Evolutionary conservation across 805 yeast genomes (phyloP).

Genomic region (Lachancea waltii): DNA sequence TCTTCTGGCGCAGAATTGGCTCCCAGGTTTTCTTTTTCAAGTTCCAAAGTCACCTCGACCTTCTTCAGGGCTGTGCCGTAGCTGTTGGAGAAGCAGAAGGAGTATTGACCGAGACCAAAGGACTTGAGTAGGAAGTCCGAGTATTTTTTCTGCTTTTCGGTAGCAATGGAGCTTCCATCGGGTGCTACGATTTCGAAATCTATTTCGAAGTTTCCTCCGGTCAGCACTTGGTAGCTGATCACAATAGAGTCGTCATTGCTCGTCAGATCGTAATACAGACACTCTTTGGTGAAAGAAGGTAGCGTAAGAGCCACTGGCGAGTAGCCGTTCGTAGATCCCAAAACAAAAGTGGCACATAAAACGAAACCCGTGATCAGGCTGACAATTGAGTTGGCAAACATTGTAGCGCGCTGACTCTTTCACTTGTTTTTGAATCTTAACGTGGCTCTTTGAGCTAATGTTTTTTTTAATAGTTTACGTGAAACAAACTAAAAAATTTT

Average conservation of each 20-base stretch:
- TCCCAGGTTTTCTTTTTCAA: constrained; percentile 39
- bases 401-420: neutral
- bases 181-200: constrained; percentile 58
- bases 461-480: neutral
- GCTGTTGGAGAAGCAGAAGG: constrained; percentile 59
- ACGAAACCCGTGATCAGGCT: neutral
- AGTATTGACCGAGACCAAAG: constrained; percentile 53
- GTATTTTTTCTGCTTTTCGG: constrained; percentile 53
- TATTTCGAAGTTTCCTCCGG: constrained; percentile 63
- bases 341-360: constrained; percentile 14
- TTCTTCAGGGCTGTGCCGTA: constrained; percentile 60
- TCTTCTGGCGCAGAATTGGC: constrained; percentile 44
- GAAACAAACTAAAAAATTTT: constrained; percentile 3
- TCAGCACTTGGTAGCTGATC: constrained; percentile 46
- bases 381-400: constrained; percentile 6
- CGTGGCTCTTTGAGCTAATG: too few relatives aligned
- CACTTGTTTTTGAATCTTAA: neutral
- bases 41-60: constrained; percentile 53
- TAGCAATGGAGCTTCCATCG: constrained; percentile 40
- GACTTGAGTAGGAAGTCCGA: constrained; percentile 57
- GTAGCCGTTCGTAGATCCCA: constrained; percentile 21
- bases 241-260: constrained; percentile 36
- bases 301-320: constrained; percentile 34
- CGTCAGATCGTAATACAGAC: constrained; percentile 35
- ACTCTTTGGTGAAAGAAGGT: constrained; percentile 40